A percentile compares a stretch with the other conserved stretches of the same genome.
Conservation (phyloP, 768 basidiomycete genomes). For the Russula virescens region DNA sequence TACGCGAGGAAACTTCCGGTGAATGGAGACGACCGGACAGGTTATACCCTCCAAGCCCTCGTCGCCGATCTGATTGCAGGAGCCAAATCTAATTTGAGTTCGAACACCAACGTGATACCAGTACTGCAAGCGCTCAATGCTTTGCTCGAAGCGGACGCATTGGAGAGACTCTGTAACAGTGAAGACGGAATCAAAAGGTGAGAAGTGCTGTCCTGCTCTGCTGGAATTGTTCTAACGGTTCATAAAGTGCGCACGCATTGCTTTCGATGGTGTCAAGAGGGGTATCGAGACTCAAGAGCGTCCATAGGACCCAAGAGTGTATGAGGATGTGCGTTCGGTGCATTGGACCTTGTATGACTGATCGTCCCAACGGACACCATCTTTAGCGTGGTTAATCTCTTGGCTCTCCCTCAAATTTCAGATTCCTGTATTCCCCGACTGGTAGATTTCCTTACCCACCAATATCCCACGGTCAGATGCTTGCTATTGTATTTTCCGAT, state of each 20-base stretch:
- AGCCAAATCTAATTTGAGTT: slow-evolving; percentile 46
- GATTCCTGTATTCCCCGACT: slow-evolving; percentile 43
- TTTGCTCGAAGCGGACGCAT: slow-evolving; percentile 61
- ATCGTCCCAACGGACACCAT: not conserved
- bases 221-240: not conserved
- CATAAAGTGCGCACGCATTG: slow-evolving; percentile 46
- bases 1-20: slow-evolving; percentile 52
- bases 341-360: not conserved
- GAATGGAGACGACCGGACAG: slow-evolving; percentile 24
- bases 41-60: slow-evolving; percentile 48
- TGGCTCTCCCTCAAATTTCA: slow-evolving; percentile 47
- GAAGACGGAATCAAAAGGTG: slow-evolving; percentile 49
- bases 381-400: slow-evolving; percentile 58
- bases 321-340: slow-evolving; percentile 69
- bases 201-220: slow-evolving; percentile 23
- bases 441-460: slow-evolving; percentile 63
- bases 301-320: slow-evolving; percentile 72
- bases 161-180: slow-evolving; percentile 45
- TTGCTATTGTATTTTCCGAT: slow-evolving; percentile 19
- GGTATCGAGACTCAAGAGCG: slow-evolving; percentile 66
- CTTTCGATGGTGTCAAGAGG: slow-evolving; percentile 55
- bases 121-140: slow-evolving; percentile 69
- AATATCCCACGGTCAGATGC: slow-evolving; percentile 69
- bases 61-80: slow-evolving; percentile 52
- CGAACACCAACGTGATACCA: slow-evolving; percentile 78